Evolutionary conservation across 768 basidiomycete species (phyloP).

Genomic region (Boletus reticulatus): DNA sequence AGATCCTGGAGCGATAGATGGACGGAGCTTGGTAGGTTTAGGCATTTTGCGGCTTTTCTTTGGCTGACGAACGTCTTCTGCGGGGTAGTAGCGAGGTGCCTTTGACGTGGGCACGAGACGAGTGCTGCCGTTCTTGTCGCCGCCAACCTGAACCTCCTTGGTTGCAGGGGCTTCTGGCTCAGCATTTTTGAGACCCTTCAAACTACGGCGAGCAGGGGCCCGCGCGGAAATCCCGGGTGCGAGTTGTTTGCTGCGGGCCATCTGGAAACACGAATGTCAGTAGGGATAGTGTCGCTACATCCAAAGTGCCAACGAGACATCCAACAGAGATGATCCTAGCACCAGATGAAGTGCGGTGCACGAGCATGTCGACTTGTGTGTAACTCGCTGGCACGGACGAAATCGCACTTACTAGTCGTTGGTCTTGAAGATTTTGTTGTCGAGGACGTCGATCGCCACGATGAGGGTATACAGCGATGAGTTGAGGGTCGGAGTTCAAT

Average conservation of each 20-base stretch:
- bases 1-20: slow-evolving; percentile 90
- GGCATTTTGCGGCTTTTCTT: slow-evolving; percentile 90
- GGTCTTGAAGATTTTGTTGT: slow-evolving; percentile 43
- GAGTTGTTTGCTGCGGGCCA: slow-evolving; percentile 87
- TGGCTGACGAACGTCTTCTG: slow-evolving; percentile 88
- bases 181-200: slow-evolving; percentile 82
- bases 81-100: slow-evolving; percentile 90
- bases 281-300: slow-evolving; percentile 28
- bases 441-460: slow-evolving; percentile 27
- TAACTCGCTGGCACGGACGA: slow-evolving; percentile 12
- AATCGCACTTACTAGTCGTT: slow-evolving; percentile 38
- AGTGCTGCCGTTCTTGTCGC: slow-evolving; percentile 87
- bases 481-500: slow-evolving; percentile 23
- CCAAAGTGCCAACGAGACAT: slow-evolving; percentile 32
- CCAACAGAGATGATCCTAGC: slow-evolving; percentile 26
- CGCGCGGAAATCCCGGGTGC: slow-evolving; percentile 79
- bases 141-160: slow-evolving; percentile 81
- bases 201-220: slow-evolving; percentile 78
- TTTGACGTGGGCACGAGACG: slow-evolving; percentile 84
- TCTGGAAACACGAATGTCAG: slow-evolving; percentile 43
- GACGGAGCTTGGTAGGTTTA: slow-evolving; percentile 75
- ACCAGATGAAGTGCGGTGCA: not conserved
- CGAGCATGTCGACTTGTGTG: not conserved
- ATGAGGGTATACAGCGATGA: slow-evolving; percentile 10
- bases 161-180: slow-evolving; percentile 59